A percentile compares a stretch with the other conserved stretches of the same genome.
Evolutionary conservation across 768 basidiomycete genomes (phyloP).

Genomic region (Suillus bovinus): DNA sequence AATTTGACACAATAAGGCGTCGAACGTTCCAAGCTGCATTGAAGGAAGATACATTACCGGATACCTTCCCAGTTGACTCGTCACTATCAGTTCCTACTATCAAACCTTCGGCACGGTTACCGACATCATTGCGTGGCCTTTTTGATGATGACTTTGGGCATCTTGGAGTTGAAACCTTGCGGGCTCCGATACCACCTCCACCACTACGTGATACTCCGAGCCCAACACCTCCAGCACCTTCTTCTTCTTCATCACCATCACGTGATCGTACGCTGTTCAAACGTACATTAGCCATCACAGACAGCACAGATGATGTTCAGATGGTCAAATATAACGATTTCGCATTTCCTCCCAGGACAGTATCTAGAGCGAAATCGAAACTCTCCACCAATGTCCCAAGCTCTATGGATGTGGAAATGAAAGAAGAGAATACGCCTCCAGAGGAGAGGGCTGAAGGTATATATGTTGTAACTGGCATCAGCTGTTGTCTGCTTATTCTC

Average conservation of each 20-base stretch:
- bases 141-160: slow-evolving; percentile 62
- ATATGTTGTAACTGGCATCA: background rate
- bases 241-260: slow-evolving; percentile 38
- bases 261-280: slow-evolving; percentile 35
- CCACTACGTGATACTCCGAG: slow-evolving; percentile 27
- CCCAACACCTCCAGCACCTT: slow-evolving; percentile 26
- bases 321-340: slow-evolving; percentile 52
- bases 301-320: slow-evolving; percentile 40
- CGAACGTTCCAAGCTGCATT: slow-evolving; percentile 30
- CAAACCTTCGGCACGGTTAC: slow-evolving; percentile 55
- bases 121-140: slow-evolving; percentile 74
- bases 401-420: slow-evolving; percentile 29
- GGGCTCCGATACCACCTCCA: slow-evolving; percentile 36
- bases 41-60: slow-evolving; percentile 25
- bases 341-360: slow-evolving; percentile 48
- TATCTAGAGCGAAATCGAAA: slow-evolving; percentile 35
- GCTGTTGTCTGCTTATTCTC: slow-evolving; percentile 34
- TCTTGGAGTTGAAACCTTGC: slow-evolving; percentile 40
- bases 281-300: slow-evolving; percentile 27
- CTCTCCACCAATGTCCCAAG: slow-evolving; percentile 22
- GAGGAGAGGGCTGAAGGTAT: slow-evolving; percentile 10
- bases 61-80: slow-evolving; percentile 17
- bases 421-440: background rate
- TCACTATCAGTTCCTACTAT: slow-evolving; percentile 43
- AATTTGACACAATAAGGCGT: slow-evolving; percentile 72